Base-by-base conservation (phyloP, 768 basidiomycete genomes). In the Rhizopogon rudus region DNA sequence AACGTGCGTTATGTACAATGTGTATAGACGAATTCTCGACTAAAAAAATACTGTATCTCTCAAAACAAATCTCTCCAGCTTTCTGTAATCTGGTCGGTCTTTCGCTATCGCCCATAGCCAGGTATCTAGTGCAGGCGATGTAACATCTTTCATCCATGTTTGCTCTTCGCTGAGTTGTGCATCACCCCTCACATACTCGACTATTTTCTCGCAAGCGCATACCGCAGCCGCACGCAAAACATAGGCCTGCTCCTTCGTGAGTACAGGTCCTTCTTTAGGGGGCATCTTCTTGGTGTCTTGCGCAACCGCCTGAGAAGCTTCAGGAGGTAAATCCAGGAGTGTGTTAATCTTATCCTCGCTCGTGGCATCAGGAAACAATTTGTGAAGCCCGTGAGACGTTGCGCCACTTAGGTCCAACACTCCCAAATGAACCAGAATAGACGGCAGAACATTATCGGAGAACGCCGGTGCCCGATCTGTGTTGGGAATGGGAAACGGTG, bases 61-160 rank as follows among this genome's bases (percentile, higher is more conserved):
- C 65, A 81, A 70, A n/a, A 80, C 85, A 63, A 92, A 88, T 59
- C 91, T 74, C 60, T 77, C 76, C 40, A 93, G 73, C 48, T 70
- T 70, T 50, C 87, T 74, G 63, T 91, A 91, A 67, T 91, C 90
- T 31, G 71, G 60, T 59, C 88, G 75, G 61, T 91, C 89, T 65
- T 93, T 92, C 39, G 88, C 88, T 5, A 89, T 80, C 33, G 82
- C 76, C 88, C 91, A 90, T n/a, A 93, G 67, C 88, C 89, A 93
- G 63, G 79, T 80, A 63, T 92, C 86, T 56, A 92, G 57, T 44
- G 81, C 76, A 4, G 85, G 82, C 28, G 83, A 70, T 0, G 75
- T 81, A 37, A 93, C 74, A 3, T 74, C 70, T 53, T 71, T 78
- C 59, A 88, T 62, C 84, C 84, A 86, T 22, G 65, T 62, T 17